Evolutionary conservation across 164 flowering plant genomes (phyloP).

Genomic region (Stephania cephalantha): DNA sequence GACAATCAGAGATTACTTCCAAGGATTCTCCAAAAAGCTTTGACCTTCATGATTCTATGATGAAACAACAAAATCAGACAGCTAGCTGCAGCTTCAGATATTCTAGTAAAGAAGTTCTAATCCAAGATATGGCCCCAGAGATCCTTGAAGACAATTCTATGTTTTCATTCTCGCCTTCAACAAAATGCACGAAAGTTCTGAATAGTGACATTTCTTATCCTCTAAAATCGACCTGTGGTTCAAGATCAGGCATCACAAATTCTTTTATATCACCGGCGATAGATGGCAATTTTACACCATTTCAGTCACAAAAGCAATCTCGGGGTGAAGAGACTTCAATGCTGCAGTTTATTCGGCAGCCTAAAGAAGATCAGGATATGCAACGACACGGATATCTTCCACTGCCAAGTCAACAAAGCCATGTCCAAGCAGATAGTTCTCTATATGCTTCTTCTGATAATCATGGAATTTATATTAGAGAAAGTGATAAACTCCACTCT

Average conservation of each 20-base stretch:
- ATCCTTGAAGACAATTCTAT: constrained; percentile 28
- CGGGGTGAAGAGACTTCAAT: constrained; percentile 38
- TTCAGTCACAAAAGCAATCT: constrained; percentile 27
- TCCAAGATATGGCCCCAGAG: constrained; percentile 28
- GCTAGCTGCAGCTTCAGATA: constrained; percentile 25
- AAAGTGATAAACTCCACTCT: constrained; percentile 15
- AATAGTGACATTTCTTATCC: constrained; percentile 25
- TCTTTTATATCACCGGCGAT: constrained; percentile 25
- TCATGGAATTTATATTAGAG: constrained; percentile 23
- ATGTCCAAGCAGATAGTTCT: constrained; percentile 25
- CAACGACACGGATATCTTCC: constrained; percentile 25
- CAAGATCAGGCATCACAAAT: constrained; percentile 21
- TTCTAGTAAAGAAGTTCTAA: constrained; percentile 24
- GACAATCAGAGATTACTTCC: constrained; percentile 35
- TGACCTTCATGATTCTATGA: constrained; percentile 31
- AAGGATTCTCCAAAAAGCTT: constrained; percentile 39
- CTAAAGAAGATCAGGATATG: constrained; percentile 29
- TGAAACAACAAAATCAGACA: constrained; percentile 24
- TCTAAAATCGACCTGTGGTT: constrained; percentile 20
- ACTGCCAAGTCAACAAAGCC: constrained; percentile 22
- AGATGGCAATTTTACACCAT: constrained; percentile 25
- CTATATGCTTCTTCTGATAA: constrained; percentile 21
- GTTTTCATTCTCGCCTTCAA: constrained; percentile 20
- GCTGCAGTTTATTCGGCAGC: constrained; percentile 22
- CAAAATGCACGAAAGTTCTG: constrained; percentile 23